A percentile compares a stretch with the other conserved stretches of the same genome.
phyloP scores from a whole-genome alignment of 176 grass and related monocot species.

The Alloteropsis semialata region DNA sequence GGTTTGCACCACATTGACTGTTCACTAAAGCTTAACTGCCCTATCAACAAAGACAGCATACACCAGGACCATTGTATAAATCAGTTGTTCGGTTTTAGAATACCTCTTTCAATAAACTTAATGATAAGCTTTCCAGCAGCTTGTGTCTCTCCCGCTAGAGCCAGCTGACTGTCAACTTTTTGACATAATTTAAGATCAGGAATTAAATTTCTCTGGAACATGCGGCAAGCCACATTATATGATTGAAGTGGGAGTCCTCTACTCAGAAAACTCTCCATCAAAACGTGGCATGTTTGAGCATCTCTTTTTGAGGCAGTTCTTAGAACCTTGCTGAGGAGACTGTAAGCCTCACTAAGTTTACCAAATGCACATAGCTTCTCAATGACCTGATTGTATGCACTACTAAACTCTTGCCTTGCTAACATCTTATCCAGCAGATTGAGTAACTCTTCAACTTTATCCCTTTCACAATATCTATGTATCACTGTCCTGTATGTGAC shows the following conservation, averaged over 20 bases:
- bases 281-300: slow-evolving; percentile 68
- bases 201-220: slow-evolving; percentile 77
- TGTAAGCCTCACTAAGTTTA: slow-evolving; percentile 68
- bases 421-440: slow-evolving; percentile 81
- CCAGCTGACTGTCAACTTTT: slow-evolving; percentile 55
- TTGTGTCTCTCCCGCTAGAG: slow-evolving; percentile 34
- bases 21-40: background rate
- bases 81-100: slow-evolving; percentile 41
- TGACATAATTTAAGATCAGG: slow-evolving; percentile 74
- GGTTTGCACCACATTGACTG: background rate
- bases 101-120: slow-evolving; percentile 88
- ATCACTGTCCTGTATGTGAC: slow-evolving; percentile 92
- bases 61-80: background rate
- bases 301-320: slow-evolving; percentile 80
- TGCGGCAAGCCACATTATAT: slow-evolving; percentile 79
- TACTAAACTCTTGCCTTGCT: slow-evolving; percentile 51
- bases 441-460: slow-evolving; percentile 66
- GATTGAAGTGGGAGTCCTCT: slow-evolving; percentile 53
- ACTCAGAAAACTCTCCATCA: slow-evolving; percentile 75
- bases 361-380: slow-evolving; percentile 85
- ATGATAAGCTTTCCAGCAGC: slow-evolving; percentile 57
- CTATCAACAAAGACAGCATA: slow-evolving; percentile 3
- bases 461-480: slow-evolving; percentile 83
- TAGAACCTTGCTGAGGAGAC: slow-evolving; percentile 68
- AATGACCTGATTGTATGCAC: slow-evolving; percentile 82